Evolutionary conservation across 1,284 basidiomycete species (phyloP).

Genomic region (Rhodofomes roseus): DNA sequence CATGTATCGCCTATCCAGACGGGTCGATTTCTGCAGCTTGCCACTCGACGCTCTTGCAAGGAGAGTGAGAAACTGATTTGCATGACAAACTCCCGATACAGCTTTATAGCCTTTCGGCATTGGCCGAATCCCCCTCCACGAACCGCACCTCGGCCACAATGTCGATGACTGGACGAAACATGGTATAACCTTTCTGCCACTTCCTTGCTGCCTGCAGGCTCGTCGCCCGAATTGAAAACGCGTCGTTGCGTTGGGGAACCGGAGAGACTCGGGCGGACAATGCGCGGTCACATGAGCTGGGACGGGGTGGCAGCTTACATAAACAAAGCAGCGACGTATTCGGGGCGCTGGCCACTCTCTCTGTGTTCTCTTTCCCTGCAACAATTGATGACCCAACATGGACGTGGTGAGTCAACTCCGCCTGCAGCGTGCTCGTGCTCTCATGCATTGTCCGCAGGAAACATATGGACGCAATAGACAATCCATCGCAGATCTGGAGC

Average conservation of each 20-base stretch:
- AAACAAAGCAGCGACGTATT: background rate
- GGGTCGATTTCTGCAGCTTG: too few relatives aligned
- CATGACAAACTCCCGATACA: too few relatives aligned
- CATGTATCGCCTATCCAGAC: too few relatives aligned
- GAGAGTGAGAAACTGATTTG: too few relatives aligned
- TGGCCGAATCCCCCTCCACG: too few relatives aligned
- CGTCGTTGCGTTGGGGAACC: background rate
- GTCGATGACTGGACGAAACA: too few relatives aligned
- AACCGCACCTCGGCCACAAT: too few relatives aligned
- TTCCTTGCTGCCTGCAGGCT: too few relatives aligned
- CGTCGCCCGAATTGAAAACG: too few relatives aligned
- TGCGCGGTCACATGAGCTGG: background rate
- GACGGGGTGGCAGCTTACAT: background rate
- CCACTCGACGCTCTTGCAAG: too few relatives aligned
- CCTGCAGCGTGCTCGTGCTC: background rate
- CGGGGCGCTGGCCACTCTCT: background rate
- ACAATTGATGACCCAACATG: background rate
- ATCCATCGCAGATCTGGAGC: constrained; percentile 65
- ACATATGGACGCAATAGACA: constrained; percentile 53
- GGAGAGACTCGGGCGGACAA: background rate
- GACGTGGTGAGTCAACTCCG: background rate
- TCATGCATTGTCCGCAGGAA: constrained; percentile 6
- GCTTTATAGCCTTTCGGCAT: too few relatives aligned
- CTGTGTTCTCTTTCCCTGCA: background rate
- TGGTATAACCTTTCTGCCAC: too few relatives aligned